Base-by-base conservation (phyloP, 129 eudicot species). In the Mikania micrantha region DNA sequence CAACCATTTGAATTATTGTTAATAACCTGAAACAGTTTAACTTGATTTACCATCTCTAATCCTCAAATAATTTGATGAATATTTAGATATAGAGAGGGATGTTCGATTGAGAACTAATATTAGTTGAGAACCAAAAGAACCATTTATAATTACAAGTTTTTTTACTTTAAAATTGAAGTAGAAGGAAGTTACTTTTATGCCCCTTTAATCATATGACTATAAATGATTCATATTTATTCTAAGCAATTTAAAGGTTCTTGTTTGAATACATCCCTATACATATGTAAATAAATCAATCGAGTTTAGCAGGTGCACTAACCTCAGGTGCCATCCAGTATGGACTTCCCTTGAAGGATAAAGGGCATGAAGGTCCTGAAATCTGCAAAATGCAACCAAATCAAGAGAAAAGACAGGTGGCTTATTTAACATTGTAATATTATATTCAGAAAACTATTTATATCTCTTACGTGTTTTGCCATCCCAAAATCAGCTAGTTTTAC, bases 311-410 rank as follows among this genome's bases (percentile, higher is more conserved):
- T 60, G 53, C 31, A 36, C 71, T 24, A 21, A 82, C 91, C 87
- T 85, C 87, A 9, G 91, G 91, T 36, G 91, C 91, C 87, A 82
- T 85, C 91, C 91, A 82, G 71, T 85, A 82, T 24, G 91, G 91
- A 62, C 91, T 85, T 76, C 91, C 91, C 80, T 85, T 85, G 60
- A 85, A 79, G 4, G 91, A 85, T 74, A 85, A 68, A 25, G 90
- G 83, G 39, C 85, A 72, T 41, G 90, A 73, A 19, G 80, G 83
- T 60, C 90, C 87, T 8, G 80, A 67, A 47, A 85, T 73, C 87
- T 85, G 85, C 76, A 60, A 52, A 74, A 76, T n/a, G 5, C 28
- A 53, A 61, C 49, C 52, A 66, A 13, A 22, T 74, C 32, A 64
- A 16, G 3, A 4, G 16, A 3, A 25, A 21, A 41, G 3, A 60